Evolutionary conservation across 2,329 filamentous ascomycete genomes (phyloP).

Genomic region (Aspergillus udagawae): DNA sequence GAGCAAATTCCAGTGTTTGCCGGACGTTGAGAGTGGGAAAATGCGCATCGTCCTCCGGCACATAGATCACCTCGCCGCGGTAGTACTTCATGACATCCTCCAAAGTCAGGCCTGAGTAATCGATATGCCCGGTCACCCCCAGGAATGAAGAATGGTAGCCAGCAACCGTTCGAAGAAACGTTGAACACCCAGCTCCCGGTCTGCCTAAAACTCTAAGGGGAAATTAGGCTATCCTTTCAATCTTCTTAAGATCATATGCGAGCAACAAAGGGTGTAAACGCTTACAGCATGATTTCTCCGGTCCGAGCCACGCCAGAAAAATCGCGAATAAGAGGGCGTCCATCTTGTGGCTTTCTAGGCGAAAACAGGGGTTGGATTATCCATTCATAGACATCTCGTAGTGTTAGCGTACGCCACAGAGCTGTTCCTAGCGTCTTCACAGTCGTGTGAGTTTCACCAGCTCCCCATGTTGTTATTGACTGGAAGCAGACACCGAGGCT

Average conservation of each 20-base stretch:
- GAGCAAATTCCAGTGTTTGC: slow-evolving; percentile 67
- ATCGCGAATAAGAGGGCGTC: slow-evolving; percentile 55
- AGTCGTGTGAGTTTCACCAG: slow-evolving; percentile 58
- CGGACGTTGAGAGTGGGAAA: slow-evolving; percentile 67
- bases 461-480: slow-evolving; percentile 66
- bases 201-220: slow-evolving; percentile 54
- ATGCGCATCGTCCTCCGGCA: slow-evolving; percentile 67
- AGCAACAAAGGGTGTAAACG: slow-evolving; percentile 1
- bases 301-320: slow-evolving; percentile 63
- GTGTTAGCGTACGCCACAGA: slow-evolving; percentile 69
- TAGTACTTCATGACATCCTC: slow-evolving; percentile 61
- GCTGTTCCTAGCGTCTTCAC: slow-evolving; percentile 67
- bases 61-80: slow-evolving; percentile 67
- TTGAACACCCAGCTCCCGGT: slow-evolving; percentile 67
- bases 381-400: slow-evolving; percentile 61
- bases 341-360: slow-evolving; percentile 41
- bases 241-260: not conserved
- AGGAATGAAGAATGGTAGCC: slow-evolving; percentile 63
- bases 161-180: slow-evolving; percentile 66
- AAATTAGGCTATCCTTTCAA: not conserved
- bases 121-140: slow-evolving; percentile 61
- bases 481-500: slow-evolving; percentile 71
- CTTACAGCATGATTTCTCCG: slow-evolving; percentile 61
- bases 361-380: slow-evolving; percentile 47
- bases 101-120: slow-evolving; percentile 64